These are phyloP conservation scores for Exidia glandulosa DNA, from an alignment of 768 basidiomycete genomes.

Conservation along the genomic window DNA sequence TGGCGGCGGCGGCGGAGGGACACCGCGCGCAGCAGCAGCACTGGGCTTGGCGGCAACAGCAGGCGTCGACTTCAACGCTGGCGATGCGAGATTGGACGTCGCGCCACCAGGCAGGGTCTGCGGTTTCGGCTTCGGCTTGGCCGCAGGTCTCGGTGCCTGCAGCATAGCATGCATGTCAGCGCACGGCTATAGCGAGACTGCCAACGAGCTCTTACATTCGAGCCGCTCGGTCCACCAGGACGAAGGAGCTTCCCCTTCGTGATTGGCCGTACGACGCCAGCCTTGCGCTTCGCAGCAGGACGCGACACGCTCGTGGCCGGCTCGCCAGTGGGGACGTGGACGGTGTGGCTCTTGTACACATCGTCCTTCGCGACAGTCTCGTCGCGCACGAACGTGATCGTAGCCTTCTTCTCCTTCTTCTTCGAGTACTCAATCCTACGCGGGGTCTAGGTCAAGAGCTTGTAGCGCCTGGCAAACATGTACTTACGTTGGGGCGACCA, in stretches of 20 bases:
- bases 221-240: conserved; percentile 59
- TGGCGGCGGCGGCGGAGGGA: conserved; percentile 33
- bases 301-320: conserved; percentile 69
- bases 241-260: conserved; percentile 73
- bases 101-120: conserved; percentile 47
- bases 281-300: conserved; percentile 78
- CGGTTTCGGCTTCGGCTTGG: conserved; percentile 48
- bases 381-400: conserved; percentile 82
- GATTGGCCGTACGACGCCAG: conserved; percentile 76
- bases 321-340: conserved; percentile 83
- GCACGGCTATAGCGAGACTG: neutral
- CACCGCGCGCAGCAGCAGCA: conserved; percentile 23
- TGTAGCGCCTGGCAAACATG: too few relatives aligned
- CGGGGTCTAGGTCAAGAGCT: too few relatives aligned
- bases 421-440: conserved; percentile 78
- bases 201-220: conserved; percentile 8
- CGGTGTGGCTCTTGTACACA: conserved; percentile 85
- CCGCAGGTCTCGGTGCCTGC: conserved; percentile 27
- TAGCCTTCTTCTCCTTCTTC: conserved; percentile 91
- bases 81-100: conserved; percentile 6
- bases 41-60: conserved; percentile 16
- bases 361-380: conserved; percentile 72
- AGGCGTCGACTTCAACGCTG: conserved; percentile 25
- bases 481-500: conserved; percentile 67
- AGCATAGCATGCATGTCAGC: conserved; percentile 14